Base-by-base conservation (phyloP, 2,329 filamentous ascomycete genomes). In the Monilinia aucupariae region DNA sequence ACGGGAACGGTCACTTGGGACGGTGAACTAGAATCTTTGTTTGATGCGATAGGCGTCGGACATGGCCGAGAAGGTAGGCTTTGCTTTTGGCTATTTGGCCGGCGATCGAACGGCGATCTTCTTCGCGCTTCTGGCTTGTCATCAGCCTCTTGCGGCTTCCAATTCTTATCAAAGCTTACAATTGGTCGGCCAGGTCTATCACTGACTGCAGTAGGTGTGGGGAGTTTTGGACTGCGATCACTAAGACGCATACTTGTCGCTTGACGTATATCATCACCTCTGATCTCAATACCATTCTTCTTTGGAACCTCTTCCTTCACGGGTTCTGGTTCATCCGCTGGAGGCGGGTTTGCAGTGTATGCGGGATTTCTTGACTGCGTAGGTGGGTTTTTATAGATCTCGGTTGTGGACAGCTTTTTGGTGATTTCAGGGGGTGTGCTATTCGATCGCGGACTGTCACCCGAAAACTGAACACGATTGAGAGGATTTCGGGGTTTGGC, bases 161-260 rank as follows among this genome's bases (percentile, higher is more conserved):
- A 96, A 74, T 88, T 84, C 72, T 84, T 84, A 77, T 96, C 85
- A 82, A 97, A 97, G 82, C 93, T 97, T 81, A 97, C 93, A 80
- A 97, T 97, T 67, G 93, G 93, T 74, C 93, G 86, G 71, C 91
- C 91, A 71, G 90, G 89, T 73, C 84, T 89, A 78, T 97, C 89
- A 78, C 92, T 97, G 76, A 97, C 92, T 72, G 90, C 88, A 61
- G 90, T 91, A 68, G 93, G 93, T 72, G 89, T 93, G 34, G 92
- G 93, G 66, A 97, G 81, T 74, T 90, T 96, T 63, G 86, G 78
- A 76, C 92, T 97, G 73, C 92, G 87, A 76, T 96, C 91, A 74
- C 86, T 92, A 67, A 94, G 80, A 74, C 81, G 88, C 84, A 96
- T 96, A 77, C 90, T 94, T 9, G 93, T 97, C 61, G 93, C 93